Evolutionary conservation across 345 rosid species (phyloP).

Genomic region (Arabidopsis arenosa): DNA sequence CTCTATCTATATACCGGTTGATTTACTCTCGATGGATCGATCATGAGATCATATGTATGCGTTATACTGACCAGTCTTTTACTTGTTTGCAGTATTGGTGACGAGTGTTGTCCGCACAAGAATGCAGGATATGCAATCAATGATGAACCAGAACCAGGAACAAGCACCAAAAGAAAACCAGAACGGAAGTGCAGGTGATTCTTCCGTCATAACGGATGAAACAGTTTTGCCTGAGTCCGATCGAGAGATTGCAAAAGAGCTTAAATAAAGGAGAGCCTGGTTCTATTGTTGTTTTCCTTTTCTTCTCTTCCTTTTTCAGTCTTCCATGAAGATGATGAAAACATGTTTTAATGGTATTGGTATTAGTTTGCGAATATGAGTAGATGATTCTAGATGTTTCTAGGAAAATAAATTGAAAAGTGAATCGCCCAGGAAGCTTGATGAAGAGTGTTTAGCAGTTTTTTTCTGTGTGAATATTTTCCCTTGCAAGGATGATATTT

Average conservation of each 20-base stretch:
- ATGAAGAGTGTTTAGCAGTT: slow-evolving; percentile 8
- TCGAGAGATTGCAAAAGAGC: slow-evolving; percentile 45
- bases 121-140: slow-evolving; percentile 65
- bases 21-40: not conserved
- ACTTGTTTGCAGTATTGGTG: slow-evolving; percentile 60
- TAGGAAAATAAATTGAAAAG: slow-evolving; percentile 2
- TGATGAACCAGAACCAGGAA: slow-evolving; percentile 52
- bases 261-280: slow-evolving; percentile 36
- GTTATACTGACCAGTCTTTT: not conserved
- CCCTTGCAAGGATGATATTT: not conserved
- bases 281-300: not conserved
- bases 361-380: slow-evolving; percentile 2
- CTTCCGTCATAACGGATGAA: slow-evolving; percentile 40
- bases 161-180: slow-evolving; percentile 42
- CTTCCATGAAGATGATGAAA: slow-evolving; percentile 3
- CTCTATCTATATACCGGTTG: not conserved
- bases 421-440: slow-evolving; percentile 12
- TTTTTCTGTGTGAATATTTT: not conserved
- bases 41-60: slow-evolving; percentile 14
- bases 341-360: not conserved
- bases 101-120: slow-evolving; percentile 74
- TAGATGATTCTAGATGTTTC: slow-evolving; percentile 5
- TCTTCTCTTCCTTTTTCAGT: not conserved
- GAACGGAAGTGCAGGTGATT: slow-evolving; percentile 17
- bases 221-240: slow-evolving; percentile 41